Base-by-base conservation (phyloP, 176 grass and related monocot species). In the Carex cristatella region DNA sequence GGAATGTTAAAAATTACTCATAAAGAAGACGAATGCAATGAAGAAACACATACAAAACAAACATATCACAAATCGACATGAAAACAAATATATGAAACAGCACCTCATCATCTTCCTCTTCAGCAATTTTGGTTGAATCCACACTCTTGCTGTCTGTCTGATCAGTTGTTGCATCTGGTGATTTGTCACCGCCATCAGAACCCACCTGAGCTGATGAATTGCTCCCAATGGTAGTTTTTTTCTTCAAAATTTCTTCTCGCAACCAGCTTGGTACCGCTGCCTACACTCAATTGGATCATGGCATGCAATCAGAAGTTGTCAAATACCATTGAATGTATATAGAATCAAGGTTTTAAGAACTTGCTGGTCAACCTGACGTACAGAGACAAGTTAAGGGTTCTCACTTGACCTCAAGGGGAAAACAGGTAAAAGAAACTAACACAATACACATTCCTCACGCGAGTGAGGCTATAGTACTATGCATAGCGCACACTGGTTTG, bases 161-260 rank as follows among this genome's bases (percentile, higher is more conserved):
- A 61, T 94, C 90, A 87, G 65, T 82, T 82, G 70, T 82, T 82
- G 14, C 90, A 81, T 82, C 90, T 76, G 74, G 80, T 56, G 60
- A 84, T 80, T 86, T 87, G 69, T 83, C 93, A 86, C 81, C 32
- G 7, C 91, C 87, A 70, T 94, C 87, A 85, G 88, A 87, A 89
- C 58, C 90, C 60, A 77, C 82, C 1, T 82, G 89, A 86, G 77
- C 74, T n/a, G 53, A 85, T 16, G 81, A 63, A 85, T 86, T 76
- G 89, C 40, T 89, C 32, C 7, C 16, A 58, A 91, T 66, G 54
- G 81, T 78, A 10, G 91, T 86, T 85, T 94, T 99, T 75, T 90
- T 99, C 87, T 99, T 99, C 73, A 99, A 79, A 84, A 99, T 94
- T 95, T 99, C 91, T 87, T 99, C 96, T 73, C 90, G 86, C 83